Conservation (phyloP, 257 asterid genomes). For the Anisodus tanguticus region DNA sequence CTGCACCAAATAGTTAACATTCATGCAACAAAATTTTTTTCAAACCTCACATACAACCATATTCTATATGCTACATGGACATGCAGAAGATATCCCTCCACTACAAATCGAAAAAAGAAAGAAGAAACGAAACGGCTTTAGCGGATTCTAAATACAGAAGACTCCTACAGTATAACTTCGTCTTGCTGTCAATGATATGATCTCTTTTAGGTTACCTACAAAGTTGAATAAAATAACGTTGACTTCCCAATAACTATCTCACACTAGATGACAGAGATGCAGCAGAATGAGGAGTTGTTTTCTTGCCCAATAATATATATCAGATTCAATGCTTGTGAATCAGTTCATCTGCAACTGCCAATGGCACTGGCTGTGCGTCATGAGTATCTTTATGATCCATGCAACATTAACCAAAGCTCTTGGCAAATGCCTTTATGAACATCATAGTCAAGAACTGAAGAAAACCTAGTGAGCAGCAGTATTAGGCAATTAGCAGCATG, state of each 20-base stretch:
- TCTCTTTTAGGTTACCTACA: not conserved
- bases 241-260: not conserved
- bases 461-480: slow-evolving; percentile 13
- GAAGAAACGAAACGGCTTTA: not conserved
- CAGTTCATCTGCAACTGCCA: slow-evolving; percentile 3
- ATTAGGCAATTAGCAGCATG: not conserved
- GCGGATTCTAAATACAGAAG: slow-evolving; percentile 18
- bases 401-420: not conserved
- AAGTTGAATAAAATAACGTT: not conserved
- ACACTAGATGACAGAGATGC: slow-evolving; percentile 6
- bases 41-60: slow-evolving; percentile 7
- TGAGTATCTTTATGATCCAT: slow-evolving; percentile 14
- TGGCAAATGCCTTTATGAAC: not conserved
- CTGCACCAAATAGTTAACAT: not conserved
- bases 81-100: not conserved
- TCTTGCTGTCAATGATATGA: not conserved
- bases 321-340: not conserved
- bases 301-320: not conserved
- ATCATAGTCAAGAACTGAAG: not conserved
- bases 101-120: not conserved
- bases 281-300: not conserved
- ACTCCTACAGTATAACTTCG: slow-evolving; percentile 11
- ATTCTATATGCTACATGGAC: not conserved
- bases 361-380: not conserved
- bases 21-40: not conserved